Evolutionary conservation across 2,329 filamentous ascomycete species (phyloP).

Genomic region (Acrocalymma vagum): DNA sequence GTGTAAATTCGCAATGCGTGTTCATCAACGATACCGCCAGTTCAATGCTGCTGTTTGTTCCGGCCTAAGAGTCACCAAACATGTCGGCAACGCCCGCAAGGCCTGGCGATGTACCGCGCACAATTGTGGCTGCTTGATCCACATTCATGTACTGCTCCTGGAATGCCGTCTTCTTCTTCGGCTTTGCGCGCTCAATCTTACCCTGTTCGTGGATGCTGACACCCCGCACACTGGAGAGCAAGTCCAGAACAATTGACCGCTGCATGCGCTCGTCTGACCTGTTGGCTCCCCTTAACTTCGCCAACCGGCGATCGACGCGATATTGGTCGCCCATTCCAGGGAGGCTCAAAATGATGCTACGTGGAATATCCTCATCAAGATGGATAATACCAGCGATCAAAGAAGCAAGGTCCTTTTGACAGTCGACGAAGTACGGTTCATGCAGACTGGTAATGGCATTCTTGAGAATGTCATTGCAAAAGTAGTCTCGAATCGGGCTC

Average conservation of each 20-base stretch:
- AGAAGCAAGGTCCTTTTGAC: slow-evolving; percentile 89
- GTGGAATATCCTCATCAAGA: slow-evolving; percentile 77
- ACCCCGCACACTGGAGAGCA: slow-evolving; percentile 86
- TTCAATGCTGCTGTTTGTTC: too few species aligned
- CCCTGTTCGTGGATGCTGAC: slow-evolving; percentile 94
- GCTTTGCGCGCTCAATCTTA: slow-evolving; percentile 66
- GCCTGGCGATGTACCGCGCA: slow-evolving; percentile 49
- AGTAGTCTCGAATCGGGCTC: slow-evolving; percentile 80
- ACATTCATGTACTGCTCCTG: slow-evolving; percentile 54
- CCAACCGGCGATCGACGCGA: slow-evolving; percentile 68
- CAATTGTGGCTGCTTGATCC: slow-evolving; percentile 47
- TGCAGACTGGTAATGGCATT: slow-evolving; percentile 90
- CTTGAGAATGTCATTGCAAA: slow-evolving; percentile 86
- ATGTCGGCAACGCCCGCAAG: slow-evolving; percentile 56
- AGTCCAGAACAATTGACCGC: slow-evolving; percentile 80
- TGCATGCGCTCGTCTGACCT: slow-evolving; percentile 75
- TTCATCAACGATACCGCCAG: too few species aligned
- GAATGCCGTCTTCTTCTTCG: slow-evolving; percentile 42
- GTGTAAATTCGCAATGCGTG: too few species aligned
- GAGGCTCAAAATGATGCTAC: slow-evolving; percentile 78
- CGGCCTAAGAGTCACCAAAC: slow-evolving; percentile 42
- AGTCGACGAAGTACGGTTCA: slow-evolving; percentile 95
- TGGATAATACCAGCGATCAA: slow-evolving; percentile 87
- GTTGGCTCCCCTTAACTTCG: slow-evolving; percentile 45
- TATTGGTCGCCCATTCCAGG: slow-evolving; percentile 73